A percentile compares a stretch with the other conserved stretches of the same genome.
Conservation (phyloP, 2,329 filamentous ascomycete genomes). For the Beauveria scarabaeidicola region DNA sequence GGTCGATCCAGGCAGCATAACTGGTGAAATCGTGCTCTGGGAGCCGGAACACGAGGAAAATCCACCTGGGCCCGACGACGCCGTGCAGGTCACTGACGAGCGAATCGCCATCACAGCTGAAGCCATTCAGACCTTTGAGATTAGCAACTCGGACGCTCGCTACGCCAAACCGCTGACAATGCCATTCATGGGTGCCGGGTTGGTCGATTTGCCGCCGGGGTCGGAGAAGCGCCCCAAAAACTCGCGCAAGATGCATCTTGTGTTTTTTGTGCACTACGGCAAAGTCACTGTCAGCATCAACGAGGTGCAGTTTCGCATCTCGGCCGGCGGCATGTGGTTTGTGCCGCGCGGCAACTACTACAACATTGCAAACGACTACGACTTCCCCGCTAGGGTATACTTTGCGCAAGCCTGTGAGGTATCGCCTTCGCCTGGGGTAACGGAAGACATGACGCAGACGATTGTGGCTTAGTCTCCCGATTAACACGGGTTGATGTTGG, state of each 20-base stretch:
- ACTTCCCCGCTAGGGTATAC: constrained; percentile 69
- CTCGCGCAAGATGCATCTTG: constrained; percentile 91
- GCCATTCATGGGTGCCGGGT: constrained; percentile 80
- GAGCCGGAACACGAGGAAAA: constrained; percentile 46
- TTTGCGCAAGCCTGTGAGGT: constrained; percentile 80
- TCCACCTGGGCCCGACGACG: constrained; percentile 46
- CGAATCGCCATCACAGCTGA: constrained; percentile 48
- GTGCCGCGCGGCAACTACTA: constrained; percentile 95
- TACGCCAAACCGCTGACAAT: constrained; percentile 82
- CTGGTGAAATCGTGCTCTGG: constrained; percentile 57
- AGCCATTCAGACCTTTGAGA: constrained; percentile 49
- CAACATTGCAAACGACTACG: constrained; percentile 74
- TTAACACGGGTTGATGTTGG: background rate
- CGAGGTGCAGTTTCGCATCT: constrained; percentile 69
- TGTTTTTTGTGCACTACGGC: constrained; percentile 83
- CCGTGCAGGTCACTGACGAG: constrained; percentile 44
- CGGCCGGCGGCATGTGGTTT: constrained; percentile 84
- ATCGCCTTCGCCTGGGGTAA: constrained; percentile 12
- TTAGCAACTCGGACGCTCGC: constrained; percentile 62
- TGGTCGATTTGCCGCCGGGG: constrained; percentile 79
- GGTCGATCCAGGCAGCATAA: constrained; percentile 52
- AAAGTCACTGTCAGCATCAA: constrained; percentile 73
- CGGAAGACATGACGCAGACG: constrained; percentile 8
- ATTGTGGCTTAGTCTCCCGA: background rate
- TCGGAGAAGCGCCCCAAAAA: constrained; percentile 87